Conservation (phyloP, 179 eudicot species). For the Amaranthus tricolor region DNA sequence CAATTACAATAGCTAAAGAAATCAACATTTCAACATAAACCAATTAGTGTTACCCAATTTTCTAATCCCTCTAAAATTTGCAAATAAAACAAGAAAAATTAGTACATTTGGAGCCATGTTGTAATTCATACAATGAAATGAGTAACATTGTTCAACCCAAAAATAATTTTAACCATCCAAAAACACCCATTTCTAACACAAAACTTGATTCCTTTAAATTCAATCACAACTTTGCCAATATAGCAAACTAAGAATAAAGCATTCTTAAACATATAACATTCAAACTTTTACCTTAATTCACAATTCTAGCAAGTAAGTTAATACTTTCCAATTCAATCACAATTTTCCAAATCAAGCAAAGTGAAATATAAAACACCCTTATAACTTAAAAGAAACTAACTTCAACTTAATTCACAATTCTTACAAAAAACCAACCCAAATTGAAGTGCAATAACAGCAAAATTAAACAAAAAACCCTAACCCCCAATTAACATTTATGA, state of each 20-base stretch:
- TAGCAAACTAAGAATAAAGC: constrained; percentile 1
- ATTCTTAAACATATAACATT: not conserved
- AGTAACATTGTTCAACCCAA: not conserved
- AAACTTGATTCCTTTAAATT: not conserved
- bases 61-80: no score
- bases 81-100: no score
- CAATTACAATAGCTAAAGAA: not conserved
- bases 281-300: not conserved
- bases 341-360: not conserved
- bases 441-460: constrained; percentile 11
- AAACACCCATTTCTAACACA: not conserved
- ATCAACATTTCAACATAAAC: not conserved
- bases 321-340: constrained; percentile 6
- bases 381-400: not conserved
- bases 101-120: no score
- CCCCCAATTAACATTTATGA: not conserved
- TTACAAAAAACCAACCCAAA: not conserved
- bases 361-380: not conserved
- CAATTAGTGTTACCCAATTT: not conserved
- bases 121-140: no score
- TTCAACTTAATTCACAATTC: constrained; percentile 8
- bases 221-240: constrained; percentile 3
- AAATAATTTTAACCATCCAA: not conserved
- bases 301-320: constrained; percentile 14
- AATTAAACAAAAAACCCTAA: constrained; percentile 18